Evolutionary conservation across 257 asterid genomes (phyloP), one percentile per base, ranked within the genome.

Genomic region (Nyctanthes arbortristis): DNA sequence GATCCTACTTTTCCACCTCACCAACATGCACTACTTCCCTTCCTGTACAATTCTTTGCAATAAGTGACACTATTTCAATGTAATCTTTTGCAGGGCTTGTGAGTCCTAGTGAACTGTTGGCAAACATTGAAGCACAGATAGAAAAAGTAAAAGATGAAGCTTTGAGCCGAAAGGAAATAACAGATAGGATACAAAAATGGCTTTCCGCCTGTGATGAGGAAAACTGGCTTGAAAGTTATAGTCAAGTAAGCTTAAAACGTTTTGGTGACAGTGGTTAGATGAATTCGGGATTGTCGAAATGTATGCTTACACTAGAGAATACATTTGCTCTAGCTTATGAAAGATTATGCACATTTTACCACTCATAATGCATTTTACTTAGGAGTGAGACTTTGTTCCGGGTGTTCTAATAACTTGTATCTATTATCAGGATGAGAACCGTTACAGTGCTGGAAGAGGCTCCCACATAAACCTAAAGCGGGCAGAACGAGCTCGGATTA

Each of bases 201-300:
- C 97, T 93, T 77, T 78, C 88, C 71, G 93, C 96, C n/a, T 93
- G 97, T 61, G 94, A 88, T 33, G 98, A 93, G 81, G 98, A 93
- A 76, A 93, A 85, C 71, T 93, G 98, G 98, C 97, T 93, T 56
- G 90, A 89, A 79, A 89, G 85, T 63, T 93, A 90, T 81, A 87
- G 79, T 75, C 88, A 67, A 43, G 98, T 90, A 81, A 81, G 89
- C 79, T 71, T 5, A 18, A n/a, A n/a, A n/a, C n/a, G n/a, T n/a
- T n/a, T n/a, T n/a, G n/a, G n/a, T n/a, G n/a, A n/a, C n/a, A n/a
- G n/a, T n/a, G n/a, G n/a, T n/a, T n/a, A n/a, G n/a, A n/a, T n/a
- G n/a, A n/a, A n/a, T n/a, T n/a, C n/a, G n/a, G n/a, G n/a, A n/a
- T n/a, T n/a, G n/a, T n/a, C n/a, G n/a, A n/a, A n/a, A n/a, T n/a